phyloP scores from a whole-genome alignment of 352 stramenopile species.

The Phytophthora europaea region DNA sequence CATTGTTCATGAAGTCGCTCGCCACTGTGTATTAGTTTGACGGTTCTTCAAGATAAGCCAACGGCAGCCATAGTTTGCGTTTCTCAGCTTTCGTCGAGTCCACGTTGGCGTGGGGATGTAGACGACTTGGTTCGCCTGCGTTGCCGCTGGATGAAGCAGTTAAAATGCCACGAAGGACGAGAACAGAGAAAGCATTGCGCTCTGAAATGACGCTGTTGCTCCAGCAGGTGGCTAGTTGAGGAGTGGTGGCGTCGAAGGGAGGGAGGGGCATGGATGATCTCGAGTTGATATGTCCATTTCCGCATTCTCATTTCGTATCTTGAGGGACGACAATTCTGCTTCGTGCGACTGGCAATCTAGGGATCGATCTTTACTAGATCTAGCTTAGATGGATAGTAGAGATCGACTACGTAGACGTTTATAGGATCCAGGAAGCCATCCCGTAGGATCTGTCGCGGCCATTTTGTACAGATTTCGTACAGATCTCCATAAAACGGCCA shows the following conservation, averaged over 20 bases:
- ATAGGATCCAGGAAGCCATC: too few relatives aligned
- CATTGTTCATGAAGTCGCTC: slow-evolving; percentile 49
- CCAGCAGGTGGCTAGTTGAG: neutral
- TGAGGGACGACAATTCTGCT: neutral
- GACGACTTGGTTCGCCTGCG: slow-evolving; percentile 46
- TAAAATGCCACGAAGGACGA: neutral
- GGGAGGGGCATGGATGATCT: neutral
- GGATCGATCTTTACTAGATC: neutral
- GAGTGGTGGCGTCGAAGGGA: neutral
- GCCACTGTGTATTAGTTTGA: slow-evolving; percentile 44
- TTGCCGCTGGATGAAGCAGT: neutral
- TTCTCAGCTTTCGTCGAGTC: slow-evolving; percentile 30
- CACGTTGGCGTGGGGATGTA: slow-evolving; percentile 46
- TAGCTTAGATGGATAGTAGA: neutral
- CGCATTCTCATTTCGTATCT: neutral
- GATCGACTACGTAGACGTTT: too few relatives aligned
- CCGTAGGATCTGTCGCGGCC: too few relatives aligned
- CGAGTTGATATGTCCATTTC: neutral
- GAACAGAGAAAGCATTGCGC: neutral
- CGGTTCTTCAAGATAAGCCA: slow-evolving; percentile 52
- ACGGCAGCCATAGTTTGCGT: slow-evolving; percentile 41
- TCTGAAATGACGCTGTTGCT: neutral
- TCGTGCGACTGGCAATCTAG: neutral
- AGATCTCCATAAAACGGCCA: too few relatives aligned
- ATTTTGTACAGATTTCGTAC: too few relatives aligned